phyloP scores from a whole-genome alignment of 2,329 filamentous ascomycete genomes.

The Lachnellula suecica region DNA sequence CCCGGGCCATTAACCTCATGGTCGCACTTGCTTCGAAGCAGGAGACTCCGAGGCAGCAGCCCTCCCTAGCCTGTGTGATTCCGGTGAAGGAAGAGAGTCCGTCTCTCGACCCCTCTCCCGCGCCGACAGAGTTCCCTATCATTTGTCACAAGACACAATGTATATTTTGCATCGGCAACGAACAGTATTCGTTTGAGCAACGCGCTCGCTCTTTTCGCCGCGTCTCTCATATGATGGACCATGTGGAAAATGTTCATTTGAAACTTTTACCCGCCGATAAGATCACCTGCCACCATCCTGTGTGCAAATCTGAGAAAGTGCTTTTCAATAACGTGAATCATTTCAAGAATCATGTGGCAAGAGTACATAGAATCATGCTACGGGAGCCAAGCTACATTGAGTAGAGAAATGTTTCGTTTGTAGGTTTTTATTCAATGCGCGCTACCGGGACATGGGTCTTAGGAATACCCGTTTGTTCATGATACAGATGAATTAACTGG shows the following conservation, averaged over 20 bases:
- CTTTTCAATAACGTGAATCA: conserved; percentile 24
- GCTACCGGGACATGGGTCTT: no score
- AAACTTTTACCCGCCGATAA: background rate
- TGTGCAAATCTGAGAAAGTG: conserved; percentile 10
- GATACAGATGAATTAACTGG: no score
- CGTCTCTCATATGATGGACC: background rate
- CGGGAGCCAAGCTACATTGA: conserved; percentile 11
- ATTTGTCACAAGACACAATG: conserved; percentile 15
- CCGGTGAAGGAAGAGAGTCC: conserved; percentile 12
- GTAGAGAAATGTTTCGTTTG: no score
- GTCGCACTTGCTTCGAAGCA: conserved; percentile 18
- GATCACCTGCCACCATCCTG: conserved; percentile 13
- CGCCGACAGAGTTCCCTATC: conserved; percentile 14
- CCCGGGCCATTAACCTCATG: conserved; percentile 20
- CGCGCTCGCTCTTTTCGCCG: background rate
- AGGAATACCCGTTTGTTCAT: no score
- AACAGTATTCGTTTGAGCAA: background rate
- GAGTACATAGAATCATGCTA: conserved; percentile 18
- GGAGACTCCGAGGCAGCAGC: conserved; percentile 15
- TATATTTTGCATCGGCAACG: background rate
- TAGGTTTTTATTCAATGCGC: no score
- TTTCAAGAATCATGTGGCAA: conserved; percentile 25
- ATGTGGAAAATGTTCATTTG: background rate
- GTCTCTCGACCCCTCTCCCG: conserved; percentile 7
- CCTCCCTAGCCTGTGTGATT: conserved; percentile 3